These are phyloP conservation scores for Xylariaceae sp. DNA, from an alignment of 2,329 filamentous ascomycete genomes.

Conservation along the genomic window DNA sequence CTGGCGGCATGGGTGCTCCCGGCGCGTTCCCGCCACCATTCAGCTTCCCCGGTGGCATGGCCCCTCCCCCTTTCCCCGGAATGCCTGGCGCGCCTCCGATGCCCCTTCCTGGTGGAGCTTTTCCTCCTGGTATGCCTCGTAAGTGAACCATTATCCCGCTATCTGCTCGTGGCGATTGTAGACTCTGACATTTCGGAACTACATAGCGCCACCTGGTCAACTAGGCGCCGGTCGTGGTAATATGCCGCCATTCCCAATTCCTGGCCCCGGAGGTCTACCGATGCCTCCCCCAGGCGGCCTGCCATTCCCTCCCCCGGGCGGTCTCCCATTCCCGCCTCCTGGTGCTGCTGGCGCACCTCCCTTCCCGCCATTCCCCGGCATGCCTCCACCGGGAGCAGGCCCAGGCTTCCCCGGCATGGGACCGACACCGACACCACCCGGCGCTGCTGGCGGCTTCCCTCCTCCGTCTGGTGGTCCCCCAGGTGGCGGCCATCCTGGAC, in stretches of 20 bases:
- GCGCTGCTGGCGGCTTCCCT: slow-evolving; percentile 23
- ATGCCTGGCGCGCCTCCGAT: slow-evolving; percentile 51
- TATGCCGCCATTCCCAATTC: slow-evolving; percentile 41
- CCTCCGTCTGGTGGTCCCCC: slow-evolving; percentile 29
- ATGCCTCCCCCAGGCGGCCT: slow-evolving; percentile 31
- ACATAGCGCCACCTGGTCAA: slow-evolving; percentile 44
- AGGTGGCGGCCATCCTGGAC: slow-evolving; percentile 35
- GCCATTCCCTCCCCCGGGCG: slow-evolving; percentile 31
- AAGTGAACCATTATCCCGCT: slow-evolving; percentile 33
- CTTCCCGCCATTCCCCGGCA: slow-evolving; percentile 41
- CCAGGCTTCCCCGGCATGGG: slow-evolving; percentile 35
- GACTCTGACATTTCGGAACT: slow-evolving; percentile 1
- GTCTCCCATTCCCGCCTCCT: slow-evolving; percentile 31
- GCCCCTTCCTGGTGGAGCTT: slow-evolving; percentile 34
- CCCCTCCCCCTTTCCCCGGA: slow-evolving; percentile 29
- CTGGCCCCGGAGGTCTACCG: slow-evolving; percentile 31
- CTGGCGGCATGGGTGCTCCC: slow-evolving; percentile 29
- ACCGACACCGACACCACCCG: slow-evolving; percentile 34
- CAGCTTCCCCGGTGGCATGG: slow-evolving; percentile 54
- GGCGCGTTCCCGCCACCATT: slow-evolving; percentile 48
- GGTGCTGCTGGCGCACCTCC: slow-evolving; percentile 41
- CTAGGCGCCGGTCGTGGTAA: slow-evolving; percentile 23
- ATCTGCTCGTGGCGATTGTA: slow-evolving; percentile 1
- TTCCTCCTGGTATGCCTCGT: slow-evolving; percentile 48
- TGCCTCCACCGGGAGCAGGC: slow-evolving; percentile 36